phyloP scores from a whole-genome alignment of 73 alveolate species.

The Uronychia setigera region DNA sequence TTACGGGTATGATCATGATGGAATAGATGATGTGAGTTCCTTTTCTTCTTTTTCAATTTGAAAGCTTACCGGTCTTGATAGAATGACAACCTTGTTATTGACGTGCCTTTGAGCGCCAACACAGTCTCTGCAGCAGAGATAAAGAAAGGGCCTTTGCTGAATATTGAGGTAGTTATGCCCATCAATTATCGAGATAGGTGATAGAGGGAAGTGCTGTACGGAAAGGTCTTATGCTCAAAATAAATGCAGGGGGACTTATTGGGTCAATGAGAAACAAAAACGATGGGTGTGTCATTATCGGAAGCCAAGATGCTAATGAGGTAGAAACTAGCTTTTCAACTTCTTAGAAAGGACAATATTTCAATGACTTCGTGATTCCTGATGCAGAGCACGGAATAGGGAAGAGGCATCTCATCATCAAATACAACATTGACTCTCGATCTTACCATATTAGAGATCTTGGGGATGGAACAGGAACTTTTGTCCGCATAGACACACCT shows the following conservation, averaged over 20 bases:
- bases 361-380: slow-evolving; percentile 46
- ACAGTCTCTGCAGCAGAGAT: slow-evolving; percentile 34
- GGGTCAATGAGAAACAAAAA: slow-evolving; percentile 36
- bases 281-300: slow-evolving; percentile 48
- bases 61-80: not conserved
- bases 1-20: not conserved
- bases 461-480: slow-evolving; percentile 79
- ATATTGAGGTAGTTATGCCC: slow-evolving; percentile 21
- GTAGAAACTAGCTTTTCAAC: not conserved
- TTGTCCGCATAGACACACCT: slow-evolving; percentile 56
- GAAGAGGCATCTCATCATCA: slow-evolving; percentile 51
- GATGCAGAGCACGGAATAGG: slow-evolving; percentile 49
- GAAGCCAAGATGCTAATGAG: slow-evolving; percentile 13
- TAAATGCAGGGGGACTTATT: slow-evolving; percentile 61
- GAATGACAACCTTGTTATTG: slow-evolving; percentile 27
- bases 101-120: slow-evolving; percentile 25
- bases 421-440: slow-evolving; percentile 33
- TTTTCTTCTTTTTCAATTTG: too few relatives aligned
- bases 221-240: slow-evolving; percentile 20
- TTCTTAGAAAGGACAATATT: slow-evolving; percentile 17
- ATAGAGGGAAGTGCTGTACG: slow-evolving; percentile 47
- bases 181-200: slow-evolving; percentile 10
- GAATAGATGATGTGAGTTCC: not conserved
- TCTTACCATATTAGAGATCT: slow-evolving; percentile 53
- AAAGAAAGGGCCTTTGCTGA: slow-evolving; percentile 24